These are phyloP conservation scores for Candida glucosophila DNA, from an alignment of 1,139 yeast genomes.

Conservation along the genomic window DNA sequence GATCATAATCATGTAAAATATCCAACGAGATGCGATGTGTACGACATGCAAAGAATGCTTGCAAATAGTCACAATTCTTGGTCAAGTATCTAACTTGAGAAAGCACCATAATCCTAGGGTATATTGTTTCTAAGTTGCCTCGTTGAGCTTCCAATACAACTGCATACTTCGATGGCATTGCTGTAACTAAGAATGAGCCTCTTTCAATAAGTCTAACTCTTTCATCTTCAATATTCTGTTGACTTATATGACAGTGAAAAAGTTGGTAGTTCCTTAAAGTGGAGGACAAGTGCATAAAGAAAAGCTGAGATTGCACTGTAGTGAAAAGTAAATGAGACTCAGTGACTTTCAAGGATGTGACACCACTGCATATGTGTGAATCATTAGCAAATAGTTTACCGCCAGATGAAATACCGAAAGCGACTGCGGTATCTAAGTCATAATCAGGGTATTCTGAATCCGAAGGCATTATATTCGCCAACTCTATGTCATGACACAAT, in stretches of 20 bases:
- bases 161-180: slow-evolving; percentile 75
- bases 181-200: slow-evolving; percentile 75
- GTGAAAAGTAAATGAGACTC: slow-evolving; percentile 73
- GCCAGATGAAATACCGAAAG: slow-evolving; percentile 60
- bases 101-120: slow-evolving; percentile 87
- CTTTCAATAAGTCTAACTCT: slow-evolving; percentile 84
- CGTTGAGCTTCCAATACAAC: slow-evolving; percentile 90
- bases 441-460: too few species aligned
- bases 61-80: slow-evolving; percentile 43
- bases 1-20: slow-evolving; percentile 80
- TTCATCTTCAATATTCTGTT: slow-evolving; percentile 45
- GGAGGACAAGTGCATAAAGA: slow-evolving; percentile 66
- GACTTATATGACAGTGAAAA: slow-evolving; percentile 2
- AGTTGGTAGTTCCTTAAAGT: slow-evolving; percentile 14
- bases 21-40: slow-evolving; percentile 89
- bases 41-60: slow-evolving; percentile 78
- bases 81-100: slow-evolving; percentile 73
- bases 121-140: slow-evolving; percentile 90
- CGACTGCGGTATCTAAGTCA: slow-evolving; percentile 15
- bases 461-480: slow-evolving; percentile 19
- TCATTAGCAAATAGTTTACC: slow-evolving; percentile 70
- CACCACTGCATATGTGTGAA: slow-evolving; percentile 60
- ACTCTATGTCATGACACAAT: slow-evolving; percentile 57
- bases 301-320: slow-evolving; percentile 77
- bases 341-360: slow-evolving; percentile 73